Evolutionary conservation across 805 yeast species (phyloP), one percentile per base, ranked within the genome.

Genomic region (Candida oleophila): DNA sequence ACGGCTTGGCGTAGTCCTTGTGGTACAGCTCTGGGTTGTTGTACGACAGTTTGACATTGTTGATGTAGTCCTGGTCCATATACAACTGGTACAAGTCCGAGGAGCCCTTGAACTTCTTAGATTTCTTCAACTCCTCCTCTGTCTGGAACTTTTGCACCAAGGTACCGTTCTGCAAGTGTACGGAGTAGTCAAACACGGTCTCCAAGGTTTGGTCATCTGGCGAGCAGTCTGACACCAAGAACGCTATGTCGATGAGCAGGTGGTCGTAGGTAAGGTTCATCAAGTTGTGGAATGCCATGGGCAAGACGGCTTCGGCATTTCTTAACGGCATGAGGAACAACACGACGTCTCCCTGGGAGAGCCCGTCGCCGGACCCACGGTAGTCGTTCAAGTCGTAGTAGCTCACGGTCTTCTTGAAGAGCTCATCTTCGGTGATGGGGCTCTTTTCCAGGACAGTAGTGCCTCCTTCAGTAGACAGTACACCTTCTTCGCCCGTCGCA

Each of bases 191-290:
- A 51, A 82, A 75, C 15, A 86, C 73, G 1, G 83, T 76, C 49
- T 83, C 85, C 53, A 85, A 63, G 1, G 94, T 87, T 21, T 71
- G 71, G 56, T 87, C 94, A 22, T 67, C 71, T n/a, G 73, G 73
- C 1, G 90, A 81, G 57, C 94, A 87, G 65, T 87, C 96, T 50
- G 89, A 82, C 2, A 87, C 91, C 57, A 87, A 70, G 57, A 87
- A 87, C 15, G 90, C 91, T 49, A 87, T 72, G 66, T 89, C 96
- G 45, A 89, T 84, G 51, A 87, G 68, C 20, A 79, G 76, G 61
- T 89, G 96, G 46, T 87, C 89, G 61, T 89, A 89, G 1, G 95
- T 87, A 65, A 89, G 70, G 63, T 89, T 88, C 92, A 86, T 87
- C 65, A 89, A 69, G 65, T 89, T 87, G 57, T 84, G 83, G 68